Conservation (phyloP, 2,329 filamentous ascomycete genomes). For the Sphaerulina vaccinii region DNA sequence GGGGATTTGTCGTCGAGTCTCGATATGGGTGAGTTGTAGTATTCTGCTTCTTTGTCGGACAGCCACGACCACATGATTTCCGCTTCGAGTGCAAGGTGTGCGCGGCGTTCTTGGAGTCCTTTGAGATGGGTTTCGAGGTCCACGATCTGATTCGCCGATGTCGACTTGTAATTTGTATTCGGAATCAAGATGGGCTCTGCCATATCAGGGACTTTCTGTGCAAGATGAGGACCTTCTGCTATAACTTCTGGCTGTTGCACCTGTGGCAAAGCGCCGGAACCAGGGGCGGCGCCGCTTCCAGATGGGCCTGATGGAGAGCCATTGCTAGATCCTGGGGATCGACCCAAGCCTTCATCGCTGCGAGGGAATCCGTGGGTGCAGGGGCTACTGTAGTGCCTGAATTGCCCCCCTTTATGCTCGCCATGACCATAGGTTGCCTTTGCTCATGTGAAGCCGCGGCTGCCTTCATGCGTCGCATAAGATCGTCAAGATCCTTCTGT, state of each 20-base stretch:
- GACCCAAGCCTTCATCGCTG: not conserved
- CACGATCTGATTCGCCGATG: constrained; percentile 7
- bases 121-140: constrained; percentile 16
- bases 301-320: no score
- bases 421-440: no score
- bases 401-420: no score
- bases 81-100: constrained; percentile 8
- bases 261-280: not conserved
- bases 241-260: not conserved
- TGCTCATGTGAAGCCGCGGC: no score
- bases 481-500: no score
- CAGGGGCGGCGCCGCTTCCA: not conserved
- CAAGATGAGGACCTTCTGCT: not conserved
- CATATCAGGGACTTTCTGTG: not conserved
- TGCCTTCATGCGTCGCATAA: no score
- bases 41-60: constrained; percentile 16
- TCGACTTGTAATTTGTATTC: constrained; percentile 16
- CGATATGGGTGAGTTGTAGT: constrained; percentile 7
- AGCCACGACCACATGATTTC: constrained; percentile 17
- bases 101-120: constrained; percentile 4
- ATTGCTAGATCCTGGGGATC: not conserved
- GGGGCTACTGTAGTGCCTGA: no score
- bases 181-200: not conserved
- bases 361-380: not conserved
- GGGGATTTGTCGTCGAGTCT: not conserved